Evolutionary conservation across 2,329 filamentous ascomycete genomes (phyloP), one percentile per base, ranked within the genome.

Genomic region (Esteya vermicola): DNA sequence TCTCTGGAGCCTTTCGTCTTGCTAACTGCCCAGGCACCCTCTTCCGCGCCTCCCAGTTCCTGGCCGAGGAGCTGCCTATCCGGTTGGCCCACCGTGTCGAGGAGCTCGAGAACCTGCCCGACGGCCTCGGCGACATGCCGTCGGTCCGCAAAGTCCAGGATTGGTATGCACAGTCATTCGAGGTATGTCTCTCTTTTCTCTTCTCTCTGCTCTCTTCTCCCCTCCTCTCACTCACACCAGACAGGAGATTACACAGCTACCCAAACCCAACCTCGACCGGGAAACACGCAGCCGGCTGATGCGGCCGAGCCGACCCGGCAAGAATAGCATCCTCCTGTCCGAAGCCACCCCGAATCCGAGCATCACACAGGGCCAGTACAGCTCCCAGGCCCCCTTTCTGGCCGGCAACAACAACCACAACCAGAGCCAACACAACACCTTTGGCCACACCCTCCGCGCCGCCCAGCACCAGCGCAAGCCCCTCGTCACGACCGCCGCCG

Each of bases 91-190:
- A 98, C 63, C 83, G 91, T 48, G 91, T 98, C 44, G 84, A 94
- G 61, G 91, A 98, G 65, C 75, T 98, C 43, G 78, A 82, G 46
- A 83, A 85, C 54, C 69, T 98, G 3, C 91, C 91, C 27, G 91
- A 98, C 71, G 91, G 91, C 41, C 74, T 98, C 46, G 94, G 85
- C 58, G 88, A 96, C 51, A 96, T 98, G 91, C 85, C 88, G 30
- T 96, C 91, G 10, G 94, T 98, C 50, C 79, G 81, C 58, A 85
- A 81, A 54, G 91, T 98, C 50, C 82, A 88, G 58, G 88, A 96
- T 55, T 98, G 91, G 91, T 98, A 98, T 60, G 91, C 89, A 48
- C 91, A 98, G 65, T 98, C 91, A 38, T 98, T 98, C 55, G 91
- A 98, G 77, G 88, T 94, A 73, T 52, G 72, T 57, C 34, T 40